phyloP scores from a whole-genome alignment of 352 stramenopile genomes.

The Phytophthora uliginosa region DNA sequence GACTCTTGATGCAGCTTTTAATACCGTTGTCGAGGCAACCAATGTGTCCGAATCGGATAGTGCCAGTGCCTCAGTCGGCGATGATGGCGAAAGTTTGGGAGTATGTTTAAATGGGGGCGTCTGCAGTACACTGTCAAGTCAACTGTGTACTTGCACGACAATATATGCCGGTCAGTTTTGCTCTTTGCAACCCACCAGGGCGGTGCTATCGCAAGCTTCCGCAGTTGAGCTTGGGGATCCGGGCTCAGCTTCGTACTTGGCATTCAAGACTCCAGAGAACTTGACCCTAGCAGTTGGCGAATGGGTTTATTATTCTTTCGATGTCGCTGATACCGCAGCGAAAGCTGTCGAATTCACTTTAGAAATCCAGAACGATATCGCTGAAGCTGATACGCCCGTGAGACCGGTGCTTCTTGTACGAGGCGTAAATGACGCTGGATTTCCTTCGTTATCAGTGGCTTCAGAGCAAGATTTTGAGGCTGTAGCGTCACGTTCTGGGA shows the following conservation, averaged over 20 bases:
- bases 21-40: constrained; percentile 14
- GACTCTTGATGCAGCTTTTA: constrained; percentile 22
- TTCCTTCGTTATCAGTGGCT: constrained; percentile 56
- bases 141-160: constrained; percentile 58
- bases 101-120: constrained; percentile 57
- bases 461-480: constrained; percentile 66
- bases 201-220: constrained; percentile 20
- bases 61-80: constrained; percentile 6
- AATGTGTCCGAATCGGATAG: constrained; percentile 16
- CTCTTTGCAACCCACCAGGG: constrained; percentile 34
- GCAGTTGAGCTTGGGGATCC: neutral
- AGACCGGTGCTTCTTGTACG: constrained; percentile 71
- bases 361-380: constrained; percentile 53
- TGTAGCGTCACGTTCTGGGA: constrained; percentile 25
- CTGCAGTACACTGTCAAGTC: constrained; percentile 60
- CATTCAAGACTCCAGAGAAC: constrained; percentile 34
- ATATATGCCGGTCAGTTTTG: constrained; percentile 55
- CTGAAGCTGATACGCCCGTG: constrained; percentile 43
- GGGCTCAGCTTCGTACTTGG: constrained; percentile 32
- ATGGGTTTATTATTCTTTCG: constrained; percentile 78
- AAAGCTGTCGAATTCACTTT: constrained; percentile 61
- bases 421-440: constrained; percentile 55
- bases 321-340: constrained; percentile 54
- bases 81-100: constrained; percentile 25
- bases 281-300: constrained; percentile 50